A percentile compares a stretch with the other conserved stretches of the same genome.
Conservation (phyloP, 371 early-diverging fungal genomes). For the Apophysomyces sp. region DNA sequence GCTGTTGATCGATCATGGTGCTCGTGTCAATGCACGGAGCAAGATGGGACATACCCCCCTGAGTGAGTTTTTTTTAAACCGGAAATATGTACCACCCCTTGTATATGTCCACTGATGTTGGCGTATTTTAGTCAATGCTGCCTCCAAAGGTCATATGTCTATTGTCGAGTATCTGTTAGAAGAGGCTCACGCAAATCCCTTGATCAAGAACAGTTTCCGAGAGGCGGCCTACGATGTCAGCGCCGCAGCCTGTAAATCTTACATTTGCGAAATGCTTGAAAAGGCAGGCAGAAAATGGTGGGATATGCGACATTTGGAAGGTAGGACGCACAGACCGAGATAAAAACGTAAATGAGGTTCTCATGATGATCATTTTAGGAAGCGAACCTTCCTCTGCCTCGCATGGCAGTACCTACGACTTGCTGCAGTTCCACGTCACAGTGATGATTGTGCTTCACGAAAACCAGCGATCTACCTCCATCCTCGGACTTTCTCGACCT, state of each 20-base stretch:
- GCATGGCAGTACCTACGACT: constrained; percentile 36
- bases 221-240: constrained; percentile 86
- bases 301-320: constrained; percentile 32
- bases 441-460: constrained; percentile 62
- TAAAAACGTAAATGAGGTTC: neutral
- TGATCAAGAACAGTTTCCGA: constrained; percentile 61
- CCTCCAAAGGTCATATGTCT: constrained; percentile 64
- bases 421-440: constrained; percentile 54
- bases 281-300: constrained; percentile 54
- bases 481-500: constrained; percentile 43
- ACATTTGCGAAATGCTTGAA: constrained; percentile 67
- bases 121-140: constrained; percentile 63
- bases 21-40: constrained; percentile 58
- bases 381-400: neutral
- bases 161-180: constrained; percentile 66
- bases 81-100: neutral
- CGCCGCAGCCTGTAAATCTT: constrained; percentile 54
- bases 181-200: constrained; percentile 59
- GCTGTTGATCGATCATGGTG: constrained; percentile 54
- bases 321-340: constrained; percentile 2
- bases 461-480: constrained; percentile 58
- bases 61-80: constrained; percentile 46
- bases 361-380: neutral
- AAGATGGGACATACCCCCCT: constrained; percentile 75
- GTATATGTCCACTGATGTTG: neutral